Evolutionary conservation across 306 rosid genomes (phyloP), one percentile per base, ranked within the genome.

Genomic region (Sphenostylis stenocarpa): DNA sequence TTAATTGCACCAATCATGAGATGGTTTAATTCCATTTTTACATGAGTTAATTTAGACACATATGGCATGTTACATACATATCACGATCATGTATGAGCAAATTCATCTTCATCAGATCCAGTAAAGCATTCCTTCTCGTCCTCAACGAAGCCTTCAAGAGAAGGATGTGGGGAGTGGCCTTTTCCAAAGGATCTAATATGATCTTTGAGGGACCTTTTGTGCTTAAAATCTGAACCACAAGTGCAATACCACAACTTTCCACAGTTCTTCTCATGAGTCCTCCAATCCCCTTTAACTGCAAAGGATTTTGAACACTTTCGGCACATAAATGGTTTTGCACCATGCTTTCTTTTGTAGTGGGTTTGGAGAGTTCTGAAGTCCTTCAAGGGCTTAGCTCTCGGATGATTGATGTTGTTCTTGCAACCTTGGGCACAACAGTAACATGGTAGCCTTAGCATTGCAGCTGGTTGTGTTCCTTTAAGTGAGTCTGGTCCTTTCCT

Each of bases 331-430:
- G 98, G 96, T 83, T 91, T 94, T 1, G 87, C 85, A 1, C 98
- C 97, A 23, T 94, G 98, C 85, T 94, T 94, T 28, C 98, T 89
- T 28, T 94, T 94, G 94, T 90, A 94, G 82, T 94, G 98, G 2
- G 97, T 91, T 77, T 94, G 98, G 51, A 94, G 97, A 1, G 98
- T 94, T 79, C 98, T 84, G 77, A 94, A 94, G 77, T 94, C 98
- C 56, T 94, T 94, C 80, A 94, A 84, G 19, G 98, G 97, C 81
- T 94, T 94, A 0, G 92, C 96, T 63, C 94, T 86, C 20, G 98
- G 98, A 64, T 94, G 96, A 36, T 91, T 91, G 38, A 94, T 91
- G 88, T 94, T 94, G 90, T 94, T 91, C 88, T 87, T 94, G 92
- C 98, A 94, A 28, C 96, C 97, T 14, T 83, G 88, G 4, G 96